Conservation (phyloP, 2,329 filamentous ascomycete species). For the Colletotrichum neosansevieriae region DNA sequence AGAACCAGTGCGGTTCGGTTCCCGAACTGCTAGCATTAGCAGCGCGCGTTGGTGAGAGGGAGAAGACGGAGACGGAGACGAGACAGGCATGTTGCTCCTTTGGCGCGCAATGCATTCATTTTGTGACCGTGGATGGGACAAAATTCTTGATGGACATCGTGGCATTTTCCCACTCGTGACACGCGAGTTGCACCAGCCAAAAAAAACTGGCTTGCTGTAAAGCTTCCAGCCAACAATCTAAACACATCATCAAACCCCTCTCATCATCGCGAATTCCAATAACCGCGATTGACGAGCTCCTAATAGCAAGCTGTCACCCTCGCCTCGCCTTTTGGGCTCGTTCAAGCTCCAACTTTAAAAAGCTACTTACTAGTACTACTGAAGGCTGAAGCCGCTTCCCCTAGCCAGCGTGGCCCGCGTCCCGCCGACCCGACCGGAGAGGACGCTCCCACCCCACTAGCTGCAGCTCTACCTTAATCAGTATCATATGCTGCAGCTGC, state of each 20-base stretch:
- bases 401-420: slow-evolving; percentile 21
- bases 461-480: slow-evolving; percentile 30
- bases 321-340: not conserved
- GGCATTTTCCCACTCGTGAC: slow-evolving; percentile 31
- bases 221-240: no score
- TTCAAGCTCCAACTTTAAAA: slow-evolving; percentile 24
- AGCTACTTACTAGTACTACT: not conserved
- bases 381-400: no score
- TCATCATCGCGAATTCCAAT: not conserved
- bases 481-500: slow-evolving; percentile 33
- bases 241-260: no score
- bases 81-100: slow-evolving; percentile 16
- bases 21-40: not conserved
- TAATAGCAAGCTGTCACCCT: not conserved
- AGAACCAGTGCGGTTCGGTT: not conserved
- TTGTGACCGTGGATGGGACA: slow-evolving; percentile 13
- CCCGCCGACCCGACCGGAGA: slow-evolving; percentile 31
- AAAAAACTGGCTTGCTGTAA: not conserved
- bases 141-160: slow-evolving; percentile 24
- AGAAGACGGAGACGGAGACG: slow-evolving; percentile 9
- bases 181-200: slow-evolving; percentile 16
- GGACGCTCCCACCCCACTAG: slow-evolving; percentile 32
- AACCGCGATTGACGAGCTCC: slow-evolving; percentile 3
- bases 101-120: slow-evolving; percentile 2
- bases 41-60: not conserved